Evolutionary conservation across 2,329 filamentous ascomycete species (phyloP).

Genomic region (Ceratocystis diversiconidia): DNA sequence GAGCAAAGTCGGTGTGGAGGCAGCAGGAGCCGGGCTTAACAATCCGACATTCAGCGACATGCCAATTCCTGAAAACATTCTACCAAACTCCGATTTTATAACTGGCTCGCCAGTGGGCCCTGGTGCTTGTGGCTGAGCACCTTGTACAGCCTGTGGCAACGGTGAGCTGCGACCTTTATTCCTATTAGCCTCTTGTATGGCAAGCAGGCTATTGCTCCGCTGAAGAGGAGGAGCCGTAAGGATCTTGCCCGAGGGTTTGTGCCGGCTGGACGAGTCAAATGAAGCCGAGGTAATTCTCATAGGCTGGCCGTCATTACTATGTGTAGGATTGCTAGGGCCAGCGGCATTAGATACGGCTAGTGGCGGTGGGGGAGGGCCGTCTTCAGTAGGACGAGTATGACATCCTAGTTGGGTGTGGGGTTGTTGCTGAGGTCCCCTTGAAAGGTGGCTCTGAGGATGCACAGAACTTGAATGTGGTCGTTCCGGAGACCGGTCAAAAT

Average conservation of each 20-base stretch:
- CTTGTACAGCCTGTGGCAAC: constrained; percentile 83
- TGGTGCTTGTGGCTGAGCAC: constrained; percentile 66
- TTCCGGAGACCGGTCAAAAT: constrained; percentile 23
- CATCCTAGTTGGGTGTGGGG: constrained; percentile 1
- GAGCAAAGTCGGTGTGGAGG: constrained; percentile 26
- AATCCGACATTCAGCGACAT: constrained; percentile 39
- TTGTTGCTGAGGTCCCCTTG: constrained; percentile 24
- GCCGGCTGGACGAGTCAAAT: constrained; percentile 27
- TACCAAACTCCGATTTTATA: constrained; percentile 88
- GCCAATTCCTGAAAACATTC: constrained; percentile 88
- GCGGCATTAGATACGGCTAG: constrained; percentile 32
- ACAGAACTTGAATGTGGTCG: constrained; percentile 22
- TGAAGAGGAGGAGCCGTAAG: constrained; percentile 32
- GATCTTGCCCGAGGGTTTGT: constrained; percentile 34
- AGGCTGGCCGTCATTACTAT: neutral
- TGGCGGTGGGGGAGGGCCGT: constrained; percentile 33
- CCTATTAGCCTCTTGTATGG: constrained; percentile 65
- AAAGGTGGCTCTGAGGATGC: constrained; percentile 21
- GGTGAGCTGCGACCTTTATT: constrained; percentile 68
- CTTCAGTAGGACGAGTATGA: constrained; percentile 32
- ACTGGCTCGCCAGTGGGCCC: constrained; percentile 70
- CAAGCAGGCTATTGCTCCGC: constrained; percentile 46
- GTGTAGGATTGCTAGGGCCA: neutral
- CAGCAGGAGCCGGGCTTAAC: constrained; percentile 37
- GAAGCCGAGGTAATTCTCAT: neutral